Evolutionary conservation across 2,329 filamentous ascomycete genomes (phyloP).

Genomic region (Fusarium floridanum): DNA sequence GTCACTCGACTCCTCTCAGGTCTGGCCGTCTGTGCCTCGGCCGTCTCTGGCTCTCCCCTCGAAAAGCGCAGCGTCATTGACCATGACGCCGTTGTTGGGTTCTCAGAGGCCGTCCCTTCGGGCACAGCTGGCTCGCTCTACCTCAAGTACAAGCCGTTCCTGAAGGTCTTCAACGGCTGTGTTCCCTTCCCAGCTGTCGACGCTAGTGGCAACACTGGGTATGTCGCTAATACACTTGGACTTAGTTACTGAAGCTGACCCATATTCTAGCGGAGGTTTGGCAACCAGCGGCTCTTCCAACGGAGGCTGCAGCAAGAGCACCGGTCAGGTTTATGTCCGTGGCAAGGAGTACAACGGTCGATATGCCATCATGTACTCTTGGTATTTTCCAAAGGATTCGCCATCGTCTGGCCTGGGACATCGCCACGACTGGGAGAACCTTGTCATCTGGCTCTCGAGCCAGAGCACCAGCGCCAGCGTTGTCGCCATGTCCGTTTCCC

Average conservation of each 20-base stretch:
- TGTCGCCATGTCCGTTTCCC: slow-evolving; percentile 53
- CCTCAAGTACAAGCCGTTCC: slow-evolving; percentile 53
- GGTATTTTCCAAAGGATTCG: slow-evolving; percentile 62
- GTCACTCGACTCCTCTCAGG: slow-evolving; percentile 36
- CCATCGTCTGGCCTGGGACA: slow-evolving; percentile 47
- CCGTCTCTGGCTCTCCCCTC: slow-evolving; percentile 43
- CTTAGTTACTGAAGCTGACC: not conserved
- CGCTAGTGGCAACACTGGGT: slow-evolving; percentile 64
- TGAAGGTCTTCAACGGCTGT: slow-evolving; percentile 68
- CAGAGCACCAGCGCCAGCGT: slow-evolving; percentile 43
- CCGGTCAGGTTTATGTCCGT: slow-evolving; percentile 57
- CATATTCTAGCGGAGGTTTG: slow-evolving; percentile 49
- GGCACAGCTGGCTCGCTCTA: slow-evolving; percentile 47
- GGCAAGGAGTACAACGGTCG: slow-evolving; percentile 48
- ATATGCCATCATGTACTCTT: slow-evolving; percentile 59
- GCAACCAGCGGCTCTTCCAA: slow-evolving; percentile 46
- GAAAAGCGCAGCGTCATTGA: slow-evolving; percentile 46
- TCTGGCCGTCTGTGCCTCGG: slow-evolving; percentile 30
- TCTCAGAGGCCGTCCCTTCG: slow-evolving; percentile 49
- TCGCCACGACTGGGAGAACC: slow-evolving; percentile 46
- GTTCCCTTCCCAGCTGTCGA: slow-evolving; percentile 74
- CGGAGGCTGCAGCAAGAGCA: slow-evolving; percentile 52
- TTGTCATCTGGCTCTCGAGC: slow-evolving; percentile 47
- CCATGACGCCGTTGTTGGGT: slow-evolving; percentile 51
- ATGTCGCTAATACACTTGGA: not conserved